phyloP scores from a whole-genome alignment of 148 eudicot species.

The Amaranthus cruentus region DNA sequence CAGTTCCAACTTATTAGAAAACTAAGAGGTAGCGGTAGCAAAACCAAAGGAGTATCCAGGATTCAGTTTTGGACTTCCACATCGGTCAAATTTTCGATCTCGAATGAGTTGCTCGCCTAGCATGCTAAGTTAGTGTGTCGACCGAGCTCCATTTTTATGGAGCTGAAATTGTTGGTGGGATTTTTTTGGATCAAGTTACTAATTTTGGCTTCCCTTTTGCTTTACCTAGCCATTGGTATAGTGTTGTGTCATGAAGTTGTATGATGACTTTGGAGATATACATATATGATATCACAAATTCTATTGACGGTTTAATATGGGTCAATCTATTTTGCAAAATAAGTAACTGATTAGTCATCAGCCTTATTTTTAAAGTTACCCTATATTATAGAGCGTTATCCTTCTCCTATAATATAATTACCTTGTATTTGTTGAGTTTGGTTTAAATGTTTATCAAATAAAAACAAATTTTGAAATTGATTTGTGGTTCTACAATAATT shows the following conservation, averaged over 20 bases:
- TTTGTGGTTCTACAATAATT: too few relatives aligned
- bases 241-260: not conserved
- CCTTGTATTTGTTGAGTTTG: too few relatives aligned
- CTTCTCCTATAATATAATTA: too few relatives aligned
- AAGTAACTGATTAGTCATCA: too few relatives aligned
- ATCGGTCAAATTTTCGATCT: not conserved
- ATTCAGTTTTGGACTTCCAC: not conserved
- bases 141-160: not conserved
- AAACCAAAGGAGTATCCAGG: conserved; percentile 14
- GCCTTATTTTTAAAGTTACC: too few relatives aligned
- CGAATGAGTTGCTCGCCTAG: not conserved
- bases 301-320: too few relatives aligned
- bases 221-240: not conserved
- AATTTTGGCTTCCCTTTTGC: not conserved
- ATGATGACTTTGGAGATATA: not conserved
- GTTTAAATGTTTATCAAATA: too few relatives aligned
- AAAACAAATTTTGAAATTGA: too few relatives aligned
- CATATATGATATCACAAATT: not conserved
- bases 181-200: not conserved
- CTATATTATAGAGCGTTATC: too few relatives aligned
- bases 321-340: too few relatives aligned
- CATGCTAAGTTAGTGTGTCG: not conserved
- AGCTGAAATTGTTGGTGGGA: not conserved
- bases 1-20: conserved; percentile 74
- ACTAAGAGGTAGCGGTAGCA: conserved; percentile 7